Base-by-base conservation (phyloP, 495 filamentous ascomycete genomes). In the Thermothielavioides terrestris region DNA sequence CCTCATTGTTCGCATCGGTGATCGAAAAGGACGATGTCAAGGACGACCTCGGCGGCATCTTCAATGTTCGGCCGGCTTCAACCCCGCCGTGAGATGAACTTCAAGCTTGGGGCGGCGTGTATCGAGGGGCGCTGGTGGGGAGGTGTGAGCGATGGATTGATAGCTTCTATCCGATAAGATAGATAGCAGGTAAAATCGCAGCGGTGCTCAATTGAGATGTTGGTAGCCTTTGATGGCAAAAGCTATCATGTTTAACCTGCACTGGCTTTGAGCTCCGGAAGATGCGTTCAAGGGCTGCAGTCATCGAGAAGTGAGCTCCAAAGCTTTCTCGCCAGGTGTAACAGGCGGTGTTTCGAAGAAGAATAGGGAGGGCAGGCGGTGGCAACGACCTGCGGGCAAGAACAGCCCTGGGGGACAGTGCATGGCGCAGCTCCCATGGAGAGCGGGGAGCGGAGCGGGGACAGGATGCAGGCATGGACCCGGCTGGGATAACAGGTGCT, bases 11-110 rank as follows among this genome's bases (percentile, higher is more conserved):
- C 65, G 83, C 80, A 73, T 94, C 89, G 53, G 86, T 84, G 60
- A 94, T 85, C 55, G 89, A 91, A 65, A 95, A 95, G 46, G 89
- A 94, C 67, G 84, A 84, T 50, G 86, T 90, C 63, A 94, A 75
- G 47, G 88, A 85, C 54, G 83, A 83, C 79, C 86, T 81, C 54
- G 87, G 89, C 71, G 89, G 89, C 89, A 94, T 72, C 64, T 77
- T 75, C 71, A 59, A 57, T 15, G 34, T 37, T 30, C 14, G 1
- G 1, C 2, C 0, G 10, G 18, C 34, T 46, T 20, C 20, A 35
- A 56, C 73, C 77, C 75, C 74, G 73, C 74, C 74, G 77, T 74
- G 63, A 68, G 61, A 65, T 59, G 57, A n/a, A n/a, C n/a, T n/a
- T n/a, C n/a, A n/a, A n/a, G n/a, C n/a, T n/a, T n/a, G 57, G 32